Evolutionary conservation across 495 filamentous ascomycete species (phyloP).

Genomic region (Sabuloglossum arenarium): DNA sequence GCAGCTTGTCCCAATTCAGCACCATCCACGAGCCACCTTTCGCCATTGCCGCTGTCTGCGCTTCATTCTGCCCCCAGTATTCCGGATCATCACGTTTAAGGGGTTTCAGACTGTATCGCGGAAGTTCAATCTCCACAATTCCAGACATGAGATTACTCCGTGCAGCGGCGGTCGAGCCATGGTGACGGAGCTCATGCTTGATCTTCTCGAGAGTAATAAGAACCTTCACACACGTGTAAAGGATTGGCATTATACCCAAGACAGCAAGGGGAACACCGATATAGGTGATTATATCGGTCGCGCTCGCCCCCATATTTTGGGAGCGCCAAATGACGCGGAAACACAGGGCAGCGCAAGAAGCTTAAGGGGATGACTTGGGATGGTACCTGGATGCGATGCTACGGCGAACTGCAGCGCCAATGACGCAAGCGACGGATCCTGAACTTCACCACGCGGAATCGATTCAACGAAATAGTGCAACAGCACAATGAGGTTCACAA

Average conservation of each 20-base stretch:
- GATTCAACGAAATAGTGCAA: background rate
- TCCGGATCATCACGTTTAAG: conserved; percentile 29
- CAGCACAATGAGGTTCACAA: background rate
- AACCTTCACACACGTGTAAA: conserved; percentile 32
- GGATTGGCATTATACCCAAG: conserved; percentile 43
- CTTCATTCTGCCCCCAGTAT: conserved; percentile 29
- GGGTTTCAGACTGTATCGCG: conserved; percentile 38
- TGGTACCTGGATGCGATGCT: background rate
- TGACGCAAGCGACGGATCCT: background rate
- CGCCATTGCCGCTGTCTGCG: conserved; percentile 24
- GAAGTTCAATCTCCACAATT: conserved; percentile 44
- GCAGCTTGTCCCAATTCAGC: conserved; percentile 40
- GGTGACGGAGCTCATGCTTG: conserved; percentile 29
- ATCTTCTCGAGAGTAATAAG: conserved; percentile 34
- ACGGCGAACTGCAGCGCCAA: background rate
- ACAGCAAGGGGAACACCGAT: conserved; percentile 44
- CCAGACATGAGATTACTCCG: conserved; percentile 40
- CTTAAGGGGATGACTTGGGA: background rate
- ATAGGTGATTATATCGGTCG: conserved; percentile 27
- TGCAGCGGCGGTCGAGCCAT: conserved; percentile 32
- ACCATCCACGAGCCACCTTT: conserved; percentile 40
- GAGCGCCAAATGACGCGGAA: background rate
- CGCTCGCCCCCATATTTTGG: conserved; percentile 5
- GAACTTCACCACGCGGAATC: background rate
- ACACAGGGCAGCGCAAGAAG: background rate